Percentiles rank a stretch among this genome's conserved stretches.
Conservation (phyloP, 1,139 yeast genomes). For the Geotrichum histeridarum region DNA sequence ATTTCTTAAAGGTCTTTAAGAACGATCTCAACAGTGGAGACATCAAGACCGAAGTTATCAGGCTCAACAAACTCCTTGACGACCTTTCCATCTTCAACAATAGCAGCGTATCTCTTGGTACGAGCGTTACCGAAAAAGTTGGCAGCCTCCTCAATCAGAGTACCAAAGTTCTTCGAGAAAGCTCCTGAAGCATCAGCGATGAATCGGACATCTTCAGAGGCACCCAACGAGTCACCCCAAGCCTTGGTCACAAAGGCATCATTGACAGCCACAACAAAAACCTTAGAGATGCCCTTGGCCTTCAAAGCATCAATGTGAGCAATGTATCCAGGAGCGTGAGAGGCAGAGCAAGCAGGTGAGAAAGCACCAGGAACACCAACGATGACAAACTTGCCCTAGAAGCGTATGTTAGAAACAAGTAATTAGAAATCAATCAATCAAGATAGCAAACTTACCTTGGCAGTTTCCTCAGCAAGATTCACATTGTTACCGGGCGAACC, state of each 20-base stretch:
- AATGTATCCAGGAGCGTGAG: constrained; percentile 77
- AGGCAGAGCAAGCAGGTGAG: constrained; percentile 76
- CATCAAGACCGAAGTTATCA: constrained; percentile 65
- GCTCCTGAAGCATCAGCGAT: constrained; percentile 76
- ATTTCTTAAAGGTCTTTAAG: constrained; percentile 30
- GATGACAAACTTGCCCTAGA: constrained; percentile 53
- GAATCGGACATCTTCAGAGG: constrained; percentile 42
- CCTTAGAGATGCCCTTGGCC: constrained; percentile 55
- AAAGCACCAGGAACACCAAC: constrained; percentile 91
- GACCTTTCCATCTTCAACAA: constrained; percentile 71
- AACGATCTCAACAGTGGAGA: constrained; percentile 48
- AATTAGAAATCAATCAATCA: neutral
- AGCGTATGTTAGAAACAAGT: neutral
- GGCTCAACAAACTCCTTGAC: constrained; percentile 68
- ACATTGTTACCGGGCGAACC: constrained; percentile 65
- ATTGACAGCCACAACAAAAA: constrained; percentile 72
- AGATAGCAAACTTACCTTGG: constrained; percentile 25
- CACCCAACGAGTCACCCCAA: constrained; percentile 52
- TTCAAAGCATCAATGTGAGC: constrained; percentile 48
- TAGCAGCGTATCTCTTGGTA: constrained; percentile 68
- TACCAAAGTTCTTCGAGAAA: constrained; percentile 59
- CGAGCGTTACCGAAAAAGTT: constrained; percentile 69
- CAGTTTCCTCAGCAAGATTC: constrained; percentile 54
- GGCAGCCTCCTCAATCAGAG: constrained; percentile 60
- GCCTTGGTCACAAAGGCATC: constrained; percentile 82